Base-by-base conservation (phyloP, 2,329 filamentous ascomycete species). In the Epichloe sibirici region DNA sequence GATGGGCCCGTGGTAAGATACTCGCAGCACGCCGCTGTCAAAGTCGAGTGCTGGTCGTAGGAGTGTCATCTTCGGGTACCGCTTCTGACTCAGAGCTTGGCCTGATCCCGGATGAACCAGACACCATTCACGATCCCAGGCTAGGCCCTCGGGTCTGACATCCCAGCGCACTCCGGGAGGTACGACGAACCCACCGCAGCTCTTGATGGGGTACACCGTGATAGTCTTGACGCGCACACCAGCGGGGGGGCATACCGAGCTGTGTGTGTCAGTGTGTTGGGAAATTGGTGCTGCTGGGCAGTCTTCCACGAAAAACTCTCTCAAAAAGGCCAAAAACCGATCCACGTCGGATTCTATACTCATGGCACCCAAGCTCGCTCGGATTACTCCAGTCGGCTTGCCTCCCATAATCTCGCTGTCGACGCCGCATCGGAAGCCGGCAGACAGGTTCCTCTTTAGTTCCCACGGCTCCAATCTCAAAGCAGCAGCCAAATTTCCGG, bases 61-160 rank as follows among this genome's bases (percentile, higher is more conserved):
- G 4, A 96, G 77, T 12, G 88, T 86, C 91, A 98, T 97, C 37
- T 76, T 81, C 2, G 90, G 88, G 63, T 93, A 85, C 57, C 83
- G 77, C 69, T 97, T 98, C 68, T 97, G 91, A 63, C 81, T 95
- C 51, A 98, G 72, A 5, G 86, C 89, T 59, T 84, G 82, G 0
- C 88, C 86, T 1, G 90, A 94, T 44, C 88, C 90, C 62, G 83
- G 79, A 64, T 96, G 90, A 13, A 98, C 76, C 21, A 98, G 73
- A 68, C 91, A 97, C 91, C 93, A 98, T 71, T 97, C 91, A 56
- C 93, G 79, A 66, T 98, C 93, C 90, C 91, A 97, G 8, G 83
- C 86, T 2, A 98, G 74, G 0, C 93, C 93, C 69, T 96, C 90
- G 7, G 78, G 74, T 52, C 79, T 81, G 21, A 97, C 76, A 60